A percentile compares a stretch with the other conserved stretches of the same genome.
Conservation (phyloP, 1,139 yeast species). For the Yamadazyma sp. region DNA sequence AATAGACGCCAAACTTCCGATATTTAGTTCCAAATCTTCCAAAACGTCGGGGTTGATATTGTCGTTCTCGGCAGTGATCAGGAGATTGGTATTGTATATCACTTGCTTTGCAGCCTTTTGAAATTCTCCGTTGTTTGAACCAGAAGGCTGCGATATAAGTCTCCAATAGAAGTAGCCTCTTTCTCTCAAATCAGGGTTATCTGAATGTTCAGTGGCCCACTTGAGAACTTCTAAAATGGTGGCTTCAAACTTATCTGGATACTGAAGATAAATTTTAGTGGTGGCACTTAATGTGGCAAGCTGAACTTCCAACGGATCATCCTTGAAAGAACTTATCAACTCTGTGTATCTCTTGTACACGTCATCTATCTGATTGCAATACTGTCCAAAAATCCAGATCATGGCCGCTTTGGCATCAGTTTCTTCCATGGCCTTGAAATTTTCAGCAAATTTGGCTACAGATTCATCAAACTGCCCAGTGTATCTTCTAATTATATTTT, state of each 20-base stretch:
- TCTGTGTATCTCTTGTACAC: conserved; percentile 48
- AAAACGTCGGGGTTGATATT: conserved; percentile 66
- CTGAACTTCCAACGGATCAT: conserved; percentile 74
- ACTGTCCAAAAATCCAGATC: conserved; percentile 85
- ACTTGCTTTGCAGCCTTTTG: conserved; percentile 52
- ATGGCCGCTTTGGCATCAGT: conserved; percentile 78
- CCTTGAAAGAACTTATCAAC: conserved; percentile 49
- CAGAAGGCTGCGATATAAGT: conserved; percentile 53
- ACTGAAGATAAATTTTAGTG: conserved; percentile 63
- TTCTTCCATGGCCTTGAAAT: conserved; percentile 58
- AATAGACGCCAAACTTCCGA: conserved; percentile 81
- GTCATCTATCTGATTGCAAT: conserved; percentile 51
- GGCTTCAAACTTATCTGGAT: conserved; percentile 57
- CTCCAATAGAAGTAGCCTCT: conserved; percentile 89
- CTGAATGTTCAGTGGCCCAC: conserved; percentile 72
- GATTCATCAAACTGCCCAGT: conserved; percentile 49
- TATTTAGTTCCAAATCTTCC: conserved; percentile 79
- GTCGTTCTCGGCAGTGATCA: conserved; percentile 67
- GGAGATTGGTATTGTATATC: conserved; percentile 60
- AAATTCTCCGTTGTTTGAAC: conserved; percentile 24
- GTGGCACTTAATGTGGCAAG: conserved; percentile 71
- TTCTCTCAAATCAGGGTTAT: conserved; percentile 81
- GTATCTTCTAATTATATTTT: conserved; percentile 75
- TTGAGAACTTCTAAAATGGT: conserved; percentile 61
- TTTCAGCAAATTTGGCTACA: conserved; percentile 40